A percentile compares a stretch with the other conserved stretches of the same genome.
Evolutionary conservation across 306 rosid species (phyloP).

Genomic region (Rosa chinensis): DNA sequence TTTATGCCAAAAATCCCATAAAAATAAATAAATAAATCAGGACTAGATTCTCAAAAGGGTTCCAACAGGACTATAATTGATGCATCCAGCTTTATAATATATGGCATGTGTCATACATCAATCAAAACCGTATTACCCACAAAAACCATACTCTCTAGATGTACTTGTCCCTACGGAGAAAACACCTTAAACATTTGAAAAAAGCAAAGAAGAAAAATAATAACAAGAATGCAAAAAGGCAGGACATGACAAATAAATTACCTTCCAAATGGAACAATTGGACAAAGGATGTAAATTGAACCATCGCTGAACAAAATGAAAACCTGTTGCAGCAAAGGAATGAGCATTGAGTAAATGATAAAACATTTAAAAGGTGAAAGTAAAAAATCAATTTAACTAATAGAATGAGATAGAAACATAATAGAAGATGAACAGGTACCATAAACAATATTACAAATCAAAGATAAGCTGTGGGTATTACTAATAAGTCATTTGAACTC

Average conservation of each 20-base stretch:
- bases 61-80: slow-evolving; percentile 6
- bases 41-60: background rate
- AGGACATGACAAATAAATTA: slow-evolving; percentile 33
- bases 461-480: slow-evolving; percentile 8
- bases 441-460: background rate
- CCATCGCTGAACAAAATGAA: slow-evolving; percentile 82
- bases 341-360: slow-evolving; percentile 6
- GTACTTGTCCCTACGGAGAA: background rate
- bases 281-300: slow-evolving; percentile 79
- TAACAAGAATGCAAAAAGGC: background rate
- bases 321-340: slow-evolving; percentile 55
- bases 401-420: background rate
- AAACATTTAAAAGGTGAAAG: slow-evolving; percentile 14
- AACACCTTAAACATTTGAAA: background rate
- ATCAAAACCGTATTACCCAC: background rate
- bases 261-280: slow-evolving; percentile 96
- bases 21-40: background rate
- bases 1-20: background rate
- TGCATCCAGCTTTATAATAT: background rate
- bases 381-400: slow-evolving; percentile 6
- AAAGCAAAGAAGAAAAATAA: background rate
- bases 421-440: slow-evolving; percentile 7
- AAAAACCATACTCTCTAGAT: background rate
- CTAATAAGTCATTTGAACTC: background rate
- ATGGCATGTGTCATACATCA: background rate